These are phyloP conservation scores for Schizophyllum amplum DNA, from an alignment of 1,284 basidiomycete genomes.

Conservation along the genomic window DNA sequence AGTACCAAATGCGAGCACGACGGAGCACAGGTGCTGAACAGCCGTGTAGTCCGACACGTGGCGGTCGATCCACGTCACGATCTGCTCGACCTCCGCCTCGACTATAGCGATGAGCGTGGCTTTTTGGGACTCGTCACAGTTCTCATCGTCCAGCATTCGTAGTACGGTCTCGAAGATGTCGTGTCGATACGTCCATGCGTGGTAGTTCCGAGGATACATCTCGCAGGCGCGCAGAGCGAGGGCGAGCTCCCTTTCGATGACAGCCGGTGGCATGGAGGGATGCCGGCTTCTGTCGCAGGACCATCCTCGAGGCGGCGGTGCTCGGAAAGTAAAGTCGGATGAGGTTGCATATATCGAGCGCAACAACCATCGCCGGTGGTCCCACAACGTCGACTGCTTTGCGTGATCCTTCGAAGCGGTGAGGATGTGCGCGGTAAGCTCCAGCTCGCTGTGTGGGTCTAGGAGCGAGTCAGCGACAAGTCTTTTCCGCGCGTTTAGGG, in stretches of 20 bases:
- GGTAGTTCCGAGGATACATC: conserved; percentile 58
- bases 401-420: conserved; percentile 41
- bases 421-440: conserved; percentile 37
- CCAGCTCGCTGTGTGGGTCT: conserved; percentile 36
- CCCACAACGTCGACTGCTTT: conserved; percentile 61
- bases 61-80: conserved; percentile 43
- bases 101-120: neutral
- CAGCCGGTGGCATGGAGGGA: conserved; percentile 19
- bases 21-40: conserved; percentile 39
- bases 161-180: conserved; percentile 31
- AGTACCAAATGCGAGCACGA: conserved; percentile 20
- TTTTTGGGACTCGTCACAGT: conserved; percentile 22
- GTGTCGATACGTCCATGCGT: conserved; percentile 55
- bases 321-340: conserved; percentile 4
- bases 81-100: conserved; percentile 11
- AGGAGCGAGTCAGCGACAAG: conserved; percentile 31
- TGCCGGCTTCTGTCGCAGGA: neutral
- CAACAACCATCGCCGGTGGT: conserved; percentile 59
- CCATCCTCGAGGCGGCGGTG: neutral
- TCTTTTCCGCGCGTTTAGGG: conserved; percentile 49
- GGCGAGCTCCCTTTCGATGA: conserved; percentile 35
- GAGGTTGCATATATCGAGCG: conserved; percentile 18
- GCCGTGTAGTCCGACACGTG: conserved; percentile 62
- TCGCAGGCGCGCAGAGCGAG: conserved; percentile 41
- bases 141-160: conserved; percentile 7